A percentile compares a stretch with the other conserved stretches of the same genome.
Conservation (phyloP, 805 yeast genomes). For the Starmera pachycereana region DNA sequence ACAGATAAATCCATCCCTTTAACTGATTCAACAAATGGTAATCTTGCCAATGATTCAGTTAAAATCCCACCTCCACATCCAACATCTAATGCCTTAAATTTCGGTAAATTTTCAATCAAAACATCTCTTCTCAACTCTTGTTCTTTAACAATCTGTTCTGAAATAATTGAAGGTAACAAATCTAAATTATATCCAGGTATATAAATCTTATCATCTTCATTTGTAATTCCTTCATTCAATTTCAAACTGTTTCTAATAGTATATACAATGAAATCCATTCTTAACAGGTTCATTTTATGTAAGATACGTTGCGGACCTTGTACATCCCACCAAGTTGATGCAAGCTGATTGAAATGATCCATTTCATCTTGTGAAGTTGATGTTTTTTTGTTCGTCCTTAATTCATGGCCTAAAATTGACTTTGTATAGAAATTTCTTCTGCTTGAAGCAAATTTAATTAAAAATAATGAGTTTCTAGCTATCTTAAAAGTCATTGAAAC, state of each 20-base stretch:
- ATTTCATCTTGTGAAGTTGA: constrained; percentile 53
- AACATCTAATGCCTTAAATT: constrained; percentile 61
- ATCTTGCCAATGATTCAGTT: constrained; percentile 77
- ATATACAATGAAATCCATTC: constrained; percentile 78
- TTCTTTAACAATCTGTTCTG: constrained; percentile 35
- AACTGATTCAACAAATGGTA: constrained; percentile 51
- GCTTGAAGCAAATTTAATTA: no score
- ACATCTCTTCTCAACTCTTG: constrained; percentile 36
- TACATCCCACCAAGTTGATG: constrained; percentile 98
- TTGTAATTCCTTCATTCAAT: constrained; percentile 10
- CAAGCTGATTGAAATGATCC: constrained; percentile 75
- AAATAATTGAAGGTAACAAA: constrained; percentile 50
- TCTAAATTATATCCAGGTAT: constrained; percentile 71
- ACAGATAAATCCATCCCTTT: constrained; percentile 79
- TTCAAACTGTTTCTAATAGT: constrained; percentile 30
- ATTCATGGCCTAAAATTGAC: neutral
- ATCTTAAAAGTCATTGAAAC: neutral
- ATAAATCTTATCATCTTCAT: constrained; percentile 41
- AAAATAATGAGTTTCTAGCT: no score
- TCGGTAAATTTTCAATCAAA: constrained; percentile 14
- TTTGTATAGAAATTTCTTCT: neutral
- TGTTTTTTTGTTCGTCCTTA: constrained; percentile 9
- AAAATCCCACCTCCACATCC: constrained; percentile 99
- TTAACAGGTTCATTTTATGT: constrained; percentile 84
- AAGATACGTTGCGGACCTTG: constrained; percentile 87